A percentile compares a stretch with the other conserved stretches of the same genome.
phyloP scores from a whole-genome alignment of 768 basidiomycete genomes.

The Russula sp. region DNA sequence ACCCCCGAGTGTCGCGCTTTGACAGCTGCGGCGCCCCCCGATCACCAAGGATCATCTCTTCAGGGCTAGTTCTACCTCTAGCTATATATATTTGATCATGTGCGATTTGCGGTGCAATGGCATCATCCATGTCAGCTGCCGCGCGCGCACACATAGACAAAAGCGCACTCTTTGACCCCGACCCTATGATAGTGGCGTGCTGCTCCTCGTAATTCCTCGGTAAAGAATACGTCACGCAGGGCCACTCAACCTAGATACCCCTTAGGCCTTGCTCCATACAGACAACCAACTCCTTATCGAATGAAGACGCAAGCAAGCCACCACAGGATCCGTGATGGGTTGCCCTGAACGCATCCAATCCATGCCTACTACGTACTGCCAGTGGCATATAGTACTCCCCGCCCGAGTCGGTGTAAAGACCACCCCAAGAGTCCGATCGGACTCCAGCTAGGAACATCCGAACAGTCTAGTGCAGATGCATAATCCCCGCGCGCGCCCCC shows the following conservation, averaged over 20 bases:
- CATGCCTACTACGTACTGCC: too few species aligned
- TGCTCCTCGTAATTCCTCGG: neutral
- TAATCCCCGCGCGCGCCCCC: too few species aligned
- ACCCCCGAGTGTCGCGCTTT: conserved; percentile 5
- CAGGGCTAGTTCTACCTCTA: neutral
- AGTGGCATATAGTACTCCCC: too few species aligned
- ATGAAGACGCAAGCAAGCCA: neutral
- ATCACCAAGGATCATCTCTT: neutral
- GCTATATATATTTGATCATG: neutral
- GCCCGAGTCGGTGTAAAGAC: too few species aligned
- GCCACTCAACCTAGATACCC: too few species aligned
- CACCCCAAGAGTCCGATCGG: too few species aligned
- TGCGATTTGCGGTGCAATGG: neutral
- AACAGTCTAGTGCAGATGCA: too few species aligned
- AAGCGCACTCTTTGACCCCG: neutral
- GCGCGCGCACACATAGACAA: neutral
- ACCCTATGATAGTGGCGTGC: too few species aligned
- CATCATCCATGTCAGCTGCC: neutral
- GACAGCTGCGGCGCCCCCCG: conserved; percentile 6
- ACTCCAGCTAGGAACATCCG: too few species aligned
- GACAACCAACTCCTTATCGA: neutral
- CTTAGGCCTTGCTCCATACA: too few species aligned
- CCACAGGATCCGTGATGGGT: neutral
- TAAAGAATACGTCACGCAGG: conserved; percentile 7
- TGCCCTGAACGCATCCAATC: neutral